phyloP scores from a whole-genome alignment of 371 early-diverging fungal species.

The Haplosporangium sp. region DNA sequence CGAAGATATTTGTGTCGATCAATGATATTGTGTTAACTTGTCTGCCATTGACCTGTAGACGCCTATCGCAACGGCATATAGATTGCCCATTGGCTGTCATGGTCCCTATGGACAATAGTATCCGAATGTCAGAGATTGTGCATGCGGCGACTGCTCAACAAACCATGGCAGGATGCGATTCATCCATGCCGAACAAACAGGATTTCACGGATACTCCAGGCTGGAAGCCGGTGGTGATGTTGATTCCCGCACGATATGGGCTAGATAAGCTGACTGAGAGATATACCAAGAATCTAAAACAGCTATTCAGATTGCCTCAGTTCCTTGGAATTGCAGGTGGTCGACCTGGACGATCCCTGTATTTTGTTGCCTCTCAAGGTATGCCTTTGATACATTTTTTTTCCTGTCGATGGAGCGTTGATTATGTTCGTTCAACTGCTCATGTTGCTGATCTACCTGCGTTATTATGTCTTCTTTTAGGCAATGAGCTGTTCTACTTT shows the following conservation, averaged over 20 bases:
- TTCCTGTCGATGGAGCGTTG: background rate
- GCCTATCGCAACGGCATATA: constrained; percentile 23
- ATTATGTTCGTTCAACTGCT: background rate
- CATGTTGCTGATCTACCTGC: background rate
- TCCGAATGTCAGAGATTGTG: constrained; percentile 13
- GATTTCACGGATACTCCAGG: background rate
- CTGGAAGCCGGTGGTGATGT: constrained; percentile 79
- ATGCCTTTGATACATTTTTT: constrained; percentile 69
- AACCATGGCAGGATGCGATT: background rate
- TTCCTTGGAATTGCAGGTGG: constrained; percentile 92
- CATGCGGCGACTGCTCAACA: constrained; percentile 3
- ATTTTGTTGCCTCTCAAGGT: constrained; percentile 44
- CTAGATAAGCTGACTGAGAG: constrained; percentile 84
- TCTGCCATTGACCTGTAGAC: constrained; percentile 13
- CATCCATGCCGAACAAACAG: background rate
- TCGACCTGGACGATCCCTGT: constrained; percentile 29
- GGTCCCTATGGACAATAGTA: constrained; percentile 31
- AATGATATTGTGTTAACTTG: background rate
- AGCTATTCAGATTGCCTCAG: constrained; percentile 78
- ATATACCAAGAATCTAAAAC: constrained; percentile 65
- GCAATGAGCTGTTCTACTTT: constrained; percentile 84
- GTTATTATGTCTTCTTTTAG: constrained; percentile 34
- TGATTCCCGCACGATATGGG: constrained; percentile 91
- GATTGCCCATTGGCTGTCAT: constrained; percentile 34
- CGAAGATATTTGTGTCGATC: background rate